Conservation (phyloP, 805 yeast genomes). For the Yamadazyma laniorum region DNA sequence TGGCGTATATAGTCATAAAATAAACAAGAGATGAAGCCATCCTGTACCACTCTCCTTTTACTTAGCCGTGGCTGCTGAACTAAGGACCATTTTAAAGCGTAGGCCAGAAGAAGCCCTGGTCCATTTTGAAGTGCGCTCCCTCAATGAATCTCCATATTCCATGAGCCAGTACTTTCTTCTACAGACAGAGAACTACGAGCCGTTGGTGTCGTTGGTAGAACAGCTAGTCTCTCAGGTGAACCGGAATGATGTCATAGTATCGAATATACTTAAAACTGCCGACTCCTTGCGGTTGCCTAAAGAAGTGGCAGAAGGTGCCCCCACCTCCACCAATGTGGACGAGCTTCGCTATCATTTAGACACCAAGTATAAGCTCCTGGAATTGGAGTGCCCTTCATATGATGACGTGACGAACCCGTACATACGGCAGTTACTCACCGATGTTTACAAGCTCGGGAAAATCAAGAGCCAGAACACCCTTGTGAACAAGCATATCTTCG, state of each 20-base stretch:
- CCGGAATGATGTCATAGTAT: constrained; percentile 20
- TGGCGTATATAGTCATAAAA: too few species aligned
- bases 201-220: constrained; percentile 23
- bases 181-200: constrained; percentile 33
- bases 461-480: constrained; percentile 18
- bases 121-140: too few species aligned
- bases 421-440: constrained; percentile 24
- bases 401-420: constrained; percentile 12
- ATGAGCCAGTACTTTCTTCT: constrained; percentile 15
- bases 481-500: constrained; percentile 24
- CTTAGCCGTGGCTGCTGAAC: too few species aligned
- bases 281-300: constrained; percentile 1
- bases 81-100: too few species aligned
- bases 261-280: constrained; percentile 1
- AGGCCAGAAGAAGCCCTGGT: too few species aligned
- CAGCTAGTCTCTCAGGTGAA: constrained; percentile 21
- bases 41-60: too few species aligned
- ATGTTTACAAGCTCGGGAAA: constrained; percentile 24
- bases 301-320: background rate
- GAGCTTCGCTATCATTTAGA: constrained; percentile 10
- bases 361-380: constrained; percentile 23
- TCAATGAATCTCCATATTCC: too few species aligned
- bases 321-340: constrained; percentile 1
- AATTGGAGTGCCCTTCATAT: constrained; percentile 8
- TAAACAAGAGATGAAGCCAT: too few species aligned